These are phyloP conservation scores for Plectosphaerella plurivora DNA, from an alignment of 2,329 filamentous ascomycete species.

Conservation along the genomic window DNA sequence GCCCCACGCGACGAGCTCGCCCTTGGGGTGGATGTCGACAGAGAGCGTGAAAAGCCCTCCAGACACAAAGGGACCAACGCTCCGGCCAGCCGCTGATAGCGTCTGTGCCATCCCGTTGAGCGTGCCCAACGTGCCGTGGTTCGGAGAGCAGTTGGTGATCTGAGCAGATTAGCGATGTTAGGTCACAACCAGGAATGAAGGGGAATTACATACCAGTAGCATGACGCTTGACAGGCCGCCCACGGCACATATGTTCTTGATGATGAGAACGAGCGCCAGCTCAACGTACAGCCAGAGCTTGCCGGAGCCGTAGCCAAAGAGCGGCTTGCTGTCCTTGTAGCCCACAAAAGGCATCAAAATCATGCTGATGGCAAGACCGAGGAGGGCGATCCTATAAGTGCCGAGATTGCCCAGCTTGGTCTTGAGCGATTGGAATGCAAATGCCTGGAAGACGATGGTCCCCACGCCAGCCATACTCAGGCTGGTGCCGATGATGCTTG, in stretches of 20 bases:
- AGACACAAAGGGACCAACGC: slow-evolving; percentile 82
- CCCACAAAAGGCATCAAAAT: slow-evolving; percentile 86
- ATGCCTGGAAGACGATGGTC: slow-evolving; percentile 87
- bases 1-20: slow-evolving; percentile 81
- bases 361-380: slow-evolving; percentile 79
- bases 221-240: slow-evolving; percentile 87
- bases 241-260: slow-evolving; percentile 89
- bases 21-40: slow-evolving; percentile 68
- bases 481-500: slow-evolving; percentile 78
- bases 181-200: not conserved
- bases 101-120: slow-evolving; percentile 94
- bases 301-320: slow-evolving; percentile 55
- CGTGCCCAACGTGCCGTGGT: slow-evolving; percentile 78
- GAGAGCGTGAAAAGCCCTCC: slow-evolving; percentile 82
- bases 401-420: slow-evolving; percentile 78
- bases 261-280: slow-evolving; percentile 71
- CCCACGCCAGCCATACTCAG: slow-evolving; percentile 78
- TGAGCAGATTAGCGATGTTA: slow-evolving; percentile 24
- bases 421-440: slow-evolving; percentile 76
- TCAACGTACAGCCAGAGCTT: slow-evolving; percentile 73
- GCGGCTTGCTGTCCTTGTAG: slow-evolving; percentile 58
- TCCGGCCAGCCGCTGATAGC: slow-evolving; percentile 83
- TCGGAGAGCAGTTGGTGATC: slow-evolving; percentile 92
- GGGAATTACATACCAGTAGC: slow-evolving; percentile 60
- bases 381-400: slow-evolving; percentile 74